These are phyloP conservation scores for Fistulina hepatica DNA, from an alignment of 1,284 basidiomycete genomes.

Conservation along the genomic window DNA sequence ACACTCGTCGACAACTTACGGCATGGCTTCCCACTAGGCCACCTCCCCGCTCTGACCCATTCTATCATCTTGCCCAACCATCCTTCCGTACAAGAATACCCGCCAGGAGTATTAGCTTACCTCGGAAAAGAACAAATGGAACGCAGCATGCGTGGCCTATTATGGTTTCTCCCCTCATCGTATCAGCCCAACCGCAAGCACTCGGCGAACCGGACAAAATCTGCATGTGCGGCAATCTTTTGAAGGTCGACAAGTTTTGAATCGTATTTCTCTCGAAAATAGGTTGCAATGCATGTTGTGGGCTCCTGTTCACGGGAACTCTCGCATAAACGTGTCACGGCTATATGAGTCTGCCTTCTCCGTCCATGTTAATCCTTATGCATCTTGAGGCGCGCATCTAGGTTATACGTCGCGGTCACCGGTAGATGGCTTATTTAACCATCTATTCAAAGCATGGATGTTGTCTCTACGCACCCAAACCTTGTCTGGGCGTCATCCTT, in stretches of 20 bases:
- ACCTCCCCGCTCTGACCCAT: constrained; percentile 16
- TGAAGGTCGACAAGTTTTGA: constrained; percentile 9
- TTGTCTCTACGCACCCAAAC: no score
- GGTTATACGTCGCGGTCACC: no score
- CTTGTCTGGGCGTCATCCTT: no score
- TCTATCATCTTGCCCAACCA: constrained; percentile 14
- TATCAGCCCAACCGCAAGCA: constrained; percentile 4
- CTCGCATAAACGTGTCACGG: no score
- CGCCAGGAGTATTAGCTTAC: constrained; percentile 5
- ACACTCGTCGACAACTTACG: constrained; percentile 19
- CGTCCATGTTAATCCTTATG: no score
- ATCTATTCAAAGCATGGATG: no score
- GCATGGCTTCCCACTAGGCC: constrained; percentile 26
- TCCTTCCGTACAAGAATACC: constrained; percentile 3
- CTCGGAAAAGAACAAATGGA: constrained; percentile 5
- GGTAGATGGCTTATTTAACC: no score
- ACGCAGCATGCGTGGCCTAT: constrained; percentile 8
- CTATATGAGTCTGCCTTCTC: no score
- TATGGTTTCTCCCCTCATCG: constrained; percentile 11
- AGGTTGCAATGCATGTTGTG: no score
- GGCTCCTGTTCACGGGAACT: no score
- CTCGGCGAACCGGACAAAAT: constrained; percentile 8
- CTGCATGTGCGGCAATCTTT: constrained; percentile 11
- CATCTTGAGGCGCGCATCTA: no score
- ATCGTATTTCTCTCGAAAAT: no score